Base-by-base conservation (phyloP, 805 yeast species). In the Cyberlindnera saturnus region DNA sequence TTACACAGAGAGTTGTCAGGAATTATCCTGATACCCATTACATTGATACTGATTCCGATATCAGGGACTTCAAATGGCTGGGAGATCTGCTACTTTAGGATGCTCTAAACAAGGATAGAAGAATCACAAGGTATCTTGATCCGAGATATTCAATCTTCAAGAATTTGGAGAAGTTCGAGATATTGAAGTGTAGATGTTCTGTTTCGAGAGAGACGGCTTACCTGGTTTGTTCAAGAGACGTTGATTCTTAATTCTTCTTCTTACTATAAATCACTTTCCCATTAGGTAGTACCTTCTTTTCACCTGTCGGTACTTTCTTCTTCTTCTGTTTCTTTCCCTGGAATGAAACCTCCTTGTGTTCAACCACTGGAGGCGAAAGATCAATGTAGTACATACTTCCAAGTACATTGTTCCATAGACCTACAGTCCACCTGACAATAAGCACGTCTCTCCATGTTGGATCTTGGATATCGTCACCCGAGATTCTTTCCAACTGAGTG, bases 251-350 rank as follows among this genome's bases (percentile, higher is more conserved):
- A 31, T 46, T 38, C 20, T 43, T 50, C 42, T 55, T 57, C 42
- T 51, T 53, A 31, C 60, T 47, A 41, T 64, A 62, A 4, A 77
- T 68, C 10, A 76, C 75, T 55, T 79, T 79, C 1, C 86, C 86
- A 53, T 80, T 81, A 9, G 83, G 82, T 46, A 81, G 64, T 39
- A 69, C 76, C 36, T 66, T 59, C 49, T 69, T 74, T 44, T 70
- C 70, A 9, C 75, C 77, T 40, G 59, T 62, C 19, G 56, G 64
- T 16, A 52, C 55, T 40, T 63, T 61, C 55, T 65, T 56, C 47
- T 63, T 63, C 28, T 19, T 49, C 48, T 16, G 41, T 41, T 30
- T 46, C 47, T 18, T 46, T 30, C 23, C 34, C 18, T 42, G 42
- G 30, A 20, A 9, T 16, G 14, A 13, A 13, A 18, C 32, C 10